Evolutionary conservation across 176 grass and related monocot species (phyloP).

Genomic region (Oryza punctata): DNA sequence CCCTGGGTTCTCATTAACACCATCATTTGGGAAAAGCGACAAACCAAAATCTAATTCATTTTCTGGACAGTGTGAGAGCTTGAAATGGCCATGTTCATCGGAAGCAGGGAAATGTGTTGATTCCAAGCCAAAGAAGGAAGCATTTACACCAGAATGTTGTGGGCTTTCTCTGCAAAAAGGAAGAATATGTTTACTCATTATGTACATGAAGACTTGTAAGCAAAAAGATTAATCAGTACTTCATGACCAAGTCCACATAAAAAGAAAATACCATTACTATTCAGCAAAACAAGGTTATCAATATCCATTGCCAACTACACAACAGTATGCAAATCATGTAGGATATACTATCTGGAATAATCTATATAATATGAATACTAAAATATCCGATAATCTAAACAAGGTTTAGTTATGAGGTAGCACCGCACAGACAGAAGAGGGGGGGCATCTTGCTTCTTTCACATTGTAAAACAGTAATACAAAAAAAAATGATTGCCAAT

Average conservation of each 20-base stretch:
- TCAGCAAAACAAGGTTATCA: background rate
- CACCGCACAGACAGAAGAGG: background rate
- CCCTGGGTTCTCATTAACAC: conserved; percentile 31
- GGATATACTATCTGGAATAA: conserved; percentile 2
- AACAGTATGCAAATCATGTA: conserved; percentile 27
- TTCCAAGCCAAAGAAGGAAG: conserved; percentile 40
- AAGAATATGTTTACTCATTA: background rate
- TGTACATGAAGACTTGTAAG: background rate
- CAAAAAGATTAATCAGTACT: background rate
- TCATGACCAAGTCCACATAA: conserved; percentile 1
- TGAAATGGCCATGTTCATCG: conserved; percentile 33
- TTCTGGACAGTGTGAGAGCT: conserved; percentile 36
- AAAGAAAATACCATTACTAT: background rate
- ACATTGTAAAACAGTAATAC: background rate
- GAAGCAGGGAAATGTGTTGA: conserved; percentile 29
- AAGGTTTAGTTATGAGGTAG: background rate
- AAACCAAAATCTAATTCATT: conserved; percentile 56
- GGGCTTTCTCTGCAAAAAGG: conserved; percentile 48
- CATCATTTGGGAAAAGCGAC: conserved; percentile 50
- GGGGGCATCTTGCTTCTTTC: background rate
- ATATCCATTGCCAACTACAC: background rate
- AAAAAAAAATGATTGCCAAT: background rate
- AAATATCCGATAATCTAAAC: background rate
- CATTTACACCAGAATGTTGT: conserved; percentile 31
- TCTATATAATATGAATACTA: background rate